Conservation (phyloP, 306 rosid species). For the Lupinus albus region DNA sequence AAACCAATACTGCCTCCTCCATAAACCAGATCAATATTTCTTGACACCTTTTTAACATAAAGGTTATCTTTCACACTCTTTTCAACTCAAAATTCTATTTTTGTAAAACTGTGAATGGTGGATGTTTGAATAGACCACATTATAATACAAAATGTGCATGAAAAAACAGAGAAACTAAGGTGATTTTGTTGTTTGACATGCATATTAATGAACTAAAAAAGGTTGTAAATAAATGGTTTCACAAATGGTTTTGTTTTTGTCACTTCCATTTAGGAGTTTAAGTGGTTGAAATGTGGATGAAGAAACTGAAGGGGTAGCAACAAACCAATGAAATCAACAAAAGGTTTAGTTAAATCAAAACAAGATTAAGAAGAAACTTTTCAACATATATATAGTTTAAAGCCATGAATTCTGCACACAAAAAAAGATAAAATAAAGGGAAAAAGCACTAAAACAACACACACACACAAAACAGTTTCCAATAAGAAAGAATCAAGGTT, state of each 20-base stretch:
- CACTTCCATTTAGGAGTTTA: neutral
- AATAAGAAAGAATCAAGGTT: slow-evolving; percentile 6
- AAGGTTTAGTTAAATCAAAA: neutral
- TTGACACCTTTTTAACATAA: slow-evolving; percentile 53
- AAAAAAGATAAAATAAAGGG: neutral
- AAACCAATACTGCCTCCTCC: slow-evolving; percentile 86
- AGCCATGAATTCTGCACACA: neutral
- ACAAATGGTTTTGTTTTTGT: neutral
- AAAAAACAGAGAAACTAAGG: neutral
- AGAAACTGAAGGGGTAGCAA: neutral
- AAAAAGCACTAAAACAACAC: neutral
- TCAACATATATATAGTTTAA: neutral
- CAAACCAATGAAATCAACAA: neutral
- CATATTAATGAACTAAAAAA: too few relatives aligned
- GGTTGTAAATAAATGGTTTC: neutral
- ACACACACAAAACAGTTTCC: neutral
- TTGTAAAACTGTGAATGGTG: neutral
- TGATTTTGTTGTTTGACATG: too few relatives aligned
- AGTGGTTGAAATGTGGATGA: slow-evolving; percentile 27
- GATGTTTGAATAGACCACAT: neutral
- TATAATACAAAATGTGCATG: neutral
- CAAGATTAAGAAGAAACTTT: too few relatives aligned
- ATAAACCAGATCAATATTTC: slow-evolving; percentile 74
- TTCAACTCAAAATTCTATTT: neutral
- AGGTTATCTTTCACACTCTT: neutral